phyloP scores from a whole-genome alignment of 2,329 filamentous ascomycete genomes.

The Helicocarpus griseus region DNA sequence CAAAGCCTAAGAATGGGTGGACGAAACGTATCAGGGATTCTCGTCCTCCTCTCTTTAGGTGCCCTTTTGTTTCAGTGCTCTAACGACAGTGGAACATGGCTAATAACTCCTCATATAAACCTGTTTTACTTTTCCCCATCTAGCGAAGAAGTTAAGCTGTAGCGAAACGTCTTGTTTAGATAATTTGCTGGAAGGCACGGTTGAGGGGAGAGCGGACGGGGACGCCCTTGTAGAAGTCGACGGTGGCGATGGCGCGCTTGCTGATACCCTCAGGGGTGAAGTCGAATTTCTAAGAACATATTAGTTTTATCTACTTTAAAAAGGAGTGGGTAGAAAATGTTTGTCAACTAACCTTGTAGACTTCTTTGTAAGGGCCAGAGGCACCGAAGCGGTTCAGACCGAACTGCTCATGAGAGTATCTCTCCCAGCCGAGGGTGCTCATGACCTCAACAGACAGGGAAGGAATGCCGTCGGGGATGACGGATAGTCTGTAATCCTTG shows the following conservation, averaged over 20 bases:
- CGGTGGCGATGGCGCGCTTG: slow-evolving; percentile 84
- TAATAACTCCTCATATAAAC: not conserved
- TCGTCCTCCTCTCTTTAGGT: too few species aligned
- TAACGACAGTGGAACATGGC: not conserved
- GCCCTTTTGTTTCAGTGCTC: too few species aligned
- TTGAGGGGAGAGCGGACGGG: slow-evolving; percentile 92
- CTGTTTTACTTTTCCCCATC: too few species aligned
- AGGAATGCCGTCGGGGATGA: slow-evolving; percentile 89
- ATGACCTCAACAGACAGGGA: slow-evolving; percentile 91
- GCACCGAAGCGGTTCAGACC: slow-evolving; percentile 98
- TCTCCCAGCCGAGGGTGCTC: slow-evolving; percentile 96
- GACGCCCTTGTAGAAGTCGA: slow-evolving; percentile 96
- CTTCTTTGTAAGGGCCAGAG: slow-evolving; percentile 92
- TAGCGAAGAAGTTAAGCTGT: not conserved
- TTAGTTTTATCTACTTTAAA: not conserved
- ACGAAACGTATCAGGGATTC: too few species aligned
- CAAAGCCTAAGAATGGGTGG: too few species aligned
- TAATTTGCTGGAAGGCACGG: slow-evolving; percentile 94
- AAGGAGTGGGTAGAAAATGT: not conserved
- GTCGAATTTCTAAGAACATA: slow-evolving; percentile 72
- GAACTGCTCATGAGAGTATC: slow-evolving; percentile 98
- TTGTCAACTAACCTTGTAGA: slow-evolving; percentile 65
- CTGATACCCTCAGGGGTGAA: slow-evolving; percentile 95
- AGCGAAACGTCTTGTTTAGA: slow-evolving; percentile 46
- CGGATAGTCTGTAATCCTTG: slow-evolving; percentile 90